These are phyloP conservation scores for Camelina neglecta DNA, from an alignment of 345 rosid genomes.

Conservation along the genomic window DNA sequence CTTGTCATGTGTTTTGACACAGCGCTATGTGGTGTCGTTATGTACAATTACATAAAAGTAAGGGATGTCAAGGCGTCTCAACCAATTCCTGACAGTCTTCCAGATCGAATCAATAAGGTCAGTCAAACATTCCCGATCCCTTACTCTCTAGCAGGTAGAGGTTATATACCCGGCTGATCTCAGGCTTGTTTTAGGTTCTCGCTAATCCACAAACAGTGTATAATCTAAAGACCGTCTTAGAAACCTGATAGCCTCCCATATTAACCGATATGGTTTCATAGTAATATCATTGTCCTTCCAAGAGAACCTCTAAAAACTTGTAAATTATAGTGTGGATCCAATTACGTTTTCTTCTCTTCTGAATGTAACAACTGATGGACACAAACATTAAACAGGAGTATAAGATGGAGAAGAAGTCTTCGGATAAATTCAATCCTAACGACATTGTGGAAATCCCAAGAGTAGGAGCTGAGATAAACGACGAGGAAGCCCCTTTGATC, in stretches of 20 bases:
- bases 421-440: conserved; percentile 66
- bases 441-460: conserved; percentile 49
- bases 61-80: conserved; percentile 80
- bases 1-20: conserved; percentile 31
- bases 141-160: background rate
- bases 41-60: conserved; percentile 89
- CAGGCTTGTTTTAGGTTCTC: conserved; percentile 21
- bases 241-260: conserved; percentile 4
- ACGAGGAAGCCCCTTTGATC: conserved; percentile 86
- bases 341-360: background rate
- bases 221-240: background rate
- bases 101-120: conserved; percentile 88
- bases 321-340: background rate
- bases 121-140: conserved; percentile 32
- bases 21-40: conserved; percentile 95
- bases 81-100: conserved; percentile 60
- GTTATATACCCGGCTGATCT: conserved; percentile 4
- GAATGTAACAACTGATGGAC: conserved; percentile 21
- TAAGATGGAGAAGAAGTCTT: conserved; percentile 95
- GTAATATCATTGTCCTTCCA: background rate
- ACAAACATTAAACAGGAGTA: conserved; percentile 62
- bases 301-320: background rate
- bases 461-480: conserved; percentile 52
- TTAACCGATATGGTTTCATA: background rate
- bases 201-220: background rate